phyloP scores from a whole-genome alignment of 2,329 filamentous ascomycete genomes.

The Fusarium stilboides region DNA sequence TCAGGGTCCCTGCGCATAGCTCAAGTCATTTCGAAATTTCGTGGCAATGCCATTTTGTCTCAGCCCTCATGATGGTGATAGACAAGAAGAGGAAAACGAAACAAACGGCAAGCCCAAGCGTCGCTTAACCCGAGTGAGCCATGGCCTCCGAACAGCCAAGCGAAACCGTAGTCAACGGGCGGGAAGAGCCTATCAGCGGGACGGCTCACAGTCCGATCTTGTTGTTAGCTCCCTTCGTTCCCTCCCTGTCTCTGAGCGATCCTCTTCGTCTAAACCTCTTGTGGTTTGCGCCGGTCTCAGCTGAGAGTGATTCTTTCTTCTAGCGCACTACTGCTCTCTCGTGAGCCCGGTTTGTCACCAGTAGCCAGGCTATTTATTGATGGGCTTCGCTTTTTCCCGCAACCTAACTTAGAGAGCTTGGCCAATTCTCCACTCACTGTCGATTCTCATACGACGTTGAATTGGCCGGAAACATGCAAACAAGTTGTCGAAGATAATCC shows the following conservation, averaged over 20 bases:
- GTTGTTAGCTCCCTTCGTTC: conserved; percentile 20
- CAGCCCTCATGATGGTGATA: conserved; percentile 23
- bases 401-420: conserved; percentile 17
- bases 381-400: conserved; percentile 34
- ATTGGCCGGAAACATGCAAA: not conserved
- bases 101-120: conserved; percentile 39
- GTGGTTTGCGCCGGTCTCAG: conserved; percentile 30
- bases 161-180: conserved; percentile 29
- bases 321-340: conserved; percentile 21
- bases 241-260: conserved; percentile 6
- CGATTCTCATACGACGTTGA: not conserved
- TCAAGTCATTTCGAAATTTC: conserved; percentile 1
- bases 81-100: conserved; percentile 22
- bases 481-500: not conserved
- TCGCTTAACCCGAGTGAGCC: conserved; percentile 26
- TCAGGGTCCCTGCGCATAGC: conserved; percentile 7
- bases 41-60: conserved; percentile 13
- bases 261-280: conserved; percentile 33
- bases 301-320: conserved; percentile 23
- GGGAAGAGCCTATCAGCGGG: conserved; percentile 46
- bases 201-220: conserved; percentile 40
- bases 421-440: conserved; percentile 19
- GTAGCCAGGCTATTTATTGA: conserved; percentile 19
- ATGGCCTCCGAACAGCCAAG: conserved; percentile 29
- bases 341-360: conserved; percentile 17